Base-by-base conservation (phyloP, 1,284 basidiomycete species). In the Cryptococcus neoformans region DNA sequence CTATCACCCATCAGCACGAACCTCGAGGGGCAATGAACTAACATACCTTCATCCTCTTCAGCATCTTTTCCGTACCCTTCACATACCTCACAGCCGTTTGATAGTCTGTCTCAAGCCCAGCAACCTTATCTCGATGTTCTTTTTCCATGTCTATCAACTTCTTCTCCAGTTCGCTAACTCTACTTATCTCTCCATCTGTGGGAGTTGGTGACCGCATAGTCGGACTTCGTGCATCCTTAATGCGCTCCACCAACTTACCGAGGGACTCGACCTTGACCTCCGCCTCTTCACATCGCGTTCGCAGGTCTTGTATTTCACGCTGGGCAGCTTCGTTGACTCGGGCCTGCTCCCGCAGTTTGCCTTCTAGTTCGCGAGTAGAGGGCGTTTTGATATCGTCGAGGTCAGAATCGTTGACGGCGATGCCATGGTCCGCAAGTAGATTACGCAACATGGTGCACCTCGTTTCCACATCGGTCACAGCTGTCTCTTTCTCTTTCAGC, bases 11-110 rank as follows among this genome's bases (percentile, higher is more conserved):
- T 51, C 21, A 51, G 36, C 39, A 51, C 12, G 37, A 41, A 51
- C 47, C 7, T 9, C 35, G 2, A 34, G 6, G 10, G 6, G 21
- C 37, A 9, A 41, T 42, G 41, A 9, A n/a, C 45, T 49, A 69
- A 75, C 73, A 72, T 72, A 76, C 81, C 76, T 94, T 93, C 89
- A 99, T 94, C 66, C 90, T 86, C 64, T 93, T 87, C 81, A 98
- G 89, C 87, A 99, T 95, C 80, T 97, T 98, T 78, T 99, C 96
- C 0, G 94, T 98, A 53, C 93, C 92, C 83, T 92, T 94, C 71
- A 55, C 70, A 65, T 62, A 72, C 55, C 72, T 60, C 36, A 76
- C 75, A 36, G 75, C 75, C 16, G 65, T 74, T 72, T 95, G 90
- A 77, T 98, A 97, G 75, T 98, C 94, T 64, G 91, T 87, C 77